Evolutionary conservation across 371 early-diverging fungal species (phyloP), one percentile per base, ranked within the genome.

Genomic region (Nematocida ironsii): DNA sequence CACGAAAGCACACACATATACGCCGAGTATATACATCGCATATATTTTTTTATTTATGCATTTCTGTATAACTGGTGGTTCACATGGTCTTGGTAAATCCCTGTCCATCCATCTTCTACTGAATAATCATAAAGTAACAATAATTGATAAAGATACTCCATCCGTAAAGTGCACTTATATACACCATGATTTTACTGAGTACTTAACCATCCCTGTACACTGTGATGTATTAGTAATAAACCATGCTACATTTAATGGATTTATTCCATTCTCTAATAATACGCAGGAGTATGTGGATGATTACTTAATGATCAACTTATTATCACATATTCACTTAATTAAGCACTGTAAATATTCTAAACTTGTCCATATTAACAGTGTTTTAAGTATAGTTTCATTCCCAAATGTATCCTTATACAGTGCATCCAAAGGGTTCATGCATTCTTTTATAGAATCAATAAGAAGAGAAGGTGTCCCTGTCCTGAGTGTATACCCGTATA

Each of bases 211-310:
- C 3, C 27, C 40, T 3, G 72, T 70, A n/a, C 5, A 33, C 54
- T 83, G 82, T 47, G 86, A 86, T 58, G 72, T 86, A 45, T 42
- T 86, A n/a, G 73, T 86, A 44, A 58, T 82, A 20, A 84, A 84
- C 70, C 64, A 83, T 23, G 84, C 82, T 0, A 73, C 48, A 25
- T 81, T 58, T 73, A 23, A 75, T 44, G 86, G 86, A 1, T 69
- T 73, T 20, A 75, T 61, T 44, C 11, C 6, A 18, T 84, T 83
- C 39, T 25, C 54, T 2, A 54, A 62, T 6, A 52, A 76, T 50
- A 39, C 62, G 13, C 47, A 68, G 20, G 60, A 62, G 23, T 62
- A 83, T 16, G 78, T 83, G 0, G n/a, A 40, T 3, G 58, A 72
- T 11, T 66, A 68, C 52, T 47, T 84, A 5, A 18, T 72, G 5